These are phyloP conservation scores for Penicillium subrubescens DNA, from an alignment of 495 filamentous ascomycete genomes.

Conservation along the genomic window DNA sequence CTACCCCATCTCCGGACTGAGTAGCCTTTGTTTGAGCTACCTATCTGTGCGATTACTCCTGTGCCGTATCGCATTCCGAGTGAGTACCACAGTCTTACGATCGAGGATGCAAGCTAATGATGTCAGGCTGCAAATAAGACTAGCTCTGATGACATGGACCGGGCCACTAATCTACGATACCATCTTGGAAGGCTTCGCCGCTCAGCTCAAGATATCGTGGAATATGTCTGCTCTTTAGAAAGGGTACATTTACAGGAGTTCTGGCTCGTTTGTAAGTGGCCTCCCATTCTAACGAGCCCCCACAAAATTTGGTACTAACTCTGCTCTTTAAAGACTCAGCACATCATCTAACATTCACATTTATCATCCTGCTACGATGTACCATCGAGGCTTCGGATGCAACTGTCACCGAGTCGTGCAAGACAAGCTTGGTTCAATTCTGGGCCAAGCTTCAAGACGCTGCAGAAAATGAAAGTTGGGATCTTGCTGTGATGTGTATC, in stretches of 20 bases:
- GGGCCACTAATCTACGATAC: background rate
- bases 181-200: constrained; percentile 2
- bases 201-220: background rate
- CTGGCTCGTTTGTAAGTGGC: constrained; percentile 2
- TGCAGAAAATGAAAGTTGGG: constrained; percentile 2
- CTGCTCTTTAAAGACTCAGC: background rate
- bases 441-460: constrained; percentile 7
- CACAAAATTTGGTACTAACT: background rate
- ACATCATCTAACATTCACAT: constrained; percentile 7
- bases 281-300: background rate
- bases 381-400: background rate
- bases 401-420: background rate
- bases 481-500: constrained; percentile 3
- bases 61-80: constrained; percentile 4
- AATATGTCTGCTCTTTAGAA: constrained; percentile 8
- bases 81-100: background rate
- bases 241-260: constrained; percentile 1
- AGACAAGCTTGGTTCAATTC: background rate
- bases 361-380: constrained; percentile 1
- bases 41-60: background rate
- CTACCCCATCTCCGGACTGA: background rate
- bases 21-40: constrained; percentile 4
- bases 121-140: background rate
- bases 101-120: background rate
- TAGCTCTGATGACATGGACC: background rate